Conservation (phyloP, 2,329 filamentous ascomycete genomes). For the Teratosphaeria epicoccoides region DNA sequence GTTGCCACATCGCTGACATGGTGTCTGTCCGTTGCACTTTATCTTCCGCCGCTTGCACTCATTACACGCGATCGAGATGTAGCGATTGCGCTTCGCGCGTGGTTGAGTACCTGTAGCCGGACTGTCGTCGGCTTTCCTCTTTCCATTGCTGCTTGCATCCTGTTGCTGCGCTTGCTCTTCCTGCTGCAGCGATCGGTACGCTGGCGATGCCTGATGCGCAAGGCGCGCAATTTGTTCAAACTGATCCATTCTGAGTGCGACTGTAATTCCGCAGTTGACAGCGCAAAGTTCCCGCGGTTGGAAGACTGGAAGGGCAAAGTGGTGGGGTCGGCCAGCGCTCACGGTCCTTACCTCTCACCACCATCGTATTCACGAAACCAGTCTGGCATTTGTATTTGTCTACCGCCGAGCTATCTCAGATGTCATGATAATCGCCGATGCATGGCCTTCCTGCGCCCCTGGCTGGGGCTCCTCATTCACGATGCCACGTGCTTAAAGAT, state of each 20-base stretch:
- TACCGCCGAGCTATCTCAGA: too few relatives aligned
- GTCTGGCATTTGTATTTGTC: too few relatives aligned
- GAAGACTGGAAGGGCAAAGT: not conserved
- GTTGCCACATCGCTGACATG: slow-evolving; percentile 56
- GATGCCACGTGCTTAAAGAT: too few relatives aligned
- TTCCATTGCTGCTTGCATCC: slow-evolving; percentile 1
- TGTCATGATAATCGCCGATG: too few relatives aligned
- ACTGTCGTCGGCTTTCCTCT: slow-evolving; percentile 2
- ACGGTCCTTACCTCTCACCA: too few relatives aligned
- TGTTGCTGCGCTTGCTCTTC: not conserved
- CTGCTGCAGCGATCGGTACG: not conserved
- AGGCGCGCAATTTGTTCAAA: slow-evolving; percentile 1
- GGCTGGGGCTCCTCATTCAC: too few relatives aligned
- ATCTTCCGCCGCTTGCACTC: slow-evolving; percentile 45
- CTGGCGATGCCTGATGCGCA: not conserved
- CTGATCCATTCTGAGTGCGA: not conserved
- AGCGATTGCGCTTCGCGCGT: slow-evolving; percentile 54
- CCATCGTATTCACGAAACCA: too few relatives aligned
- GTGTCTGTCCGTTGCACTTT: slow-evolving; percentile 56
- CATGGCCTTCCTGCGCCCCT: too few relatives aligned
- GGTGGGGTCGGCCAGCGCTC: not conserved
- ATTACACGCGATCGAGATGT: slow-evolving; percentile 57
- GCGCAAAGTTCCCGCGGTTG: not conserved
- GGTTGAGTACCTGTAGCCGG: slow-evolving; percentile 16
- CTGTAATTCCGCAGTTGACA: not conserved